Conservation (phyloP, 1,139 yeast genomes). For the Geotrichum klebahnii region DNA sequence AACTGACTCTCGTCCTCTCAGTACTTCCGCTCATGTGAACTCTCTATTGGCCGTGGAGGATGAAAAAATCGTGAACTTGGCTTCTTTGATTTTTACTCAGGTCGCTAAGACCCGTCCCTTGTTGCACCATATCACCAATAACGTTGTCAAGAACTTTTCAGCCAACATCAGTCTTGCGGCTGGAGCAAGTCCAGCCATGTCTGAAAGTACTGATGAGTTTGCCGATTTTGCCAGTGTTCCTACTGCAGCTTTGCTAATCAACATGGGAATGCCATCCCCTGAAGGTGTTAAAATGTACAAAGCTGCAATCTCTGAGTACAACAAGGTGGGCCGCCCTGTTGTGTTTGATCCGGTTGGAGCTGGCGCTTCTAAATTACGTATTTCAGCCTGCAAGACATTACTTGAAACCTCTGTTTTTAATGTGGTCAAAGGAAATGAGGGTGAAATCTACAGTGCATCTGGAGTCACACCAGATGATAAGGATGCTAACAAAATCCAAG, state of each 20-base stretch:
- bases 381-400: slow-evolving; percentile 46
- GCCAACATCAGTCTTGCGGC: slow-evolving; percentile 85
- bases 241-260: slow-evolving; percentile 54
- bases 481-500: slow-evolving; percentile 41
- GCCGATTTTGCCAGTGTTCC: slow-evolving; percentile 59
- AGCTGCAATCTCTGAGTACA: slow-evolving; percentile 58
- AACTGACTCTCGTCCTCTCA: too few species aligned
- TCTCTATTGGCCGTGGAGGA: background rate
- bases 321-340: slow-evolving; percentile 54
- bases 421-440: slow-evolving; percentile 81
- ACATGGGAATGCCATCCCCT: slow-evolving; percentile 69
- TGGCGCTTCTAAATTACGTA: slow-evolving; percentile 69
- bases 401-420: slow-evolving; percentile 57
- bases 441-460: slow-evolving; percentile 63
- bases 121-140: slow-evolving; percentile 84
- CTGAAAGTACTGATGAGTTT: slow-evolving; percentile 69
- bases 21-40: slow-evolving; percentile 5
- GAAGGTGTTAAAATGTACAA: slow-evolving; percentile 46
- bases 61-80: slow-evolving; percentile 21
- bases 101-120: slow-evolving; percentile 46
- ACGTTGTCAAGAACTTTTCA: slow-evolving; percentile 82
- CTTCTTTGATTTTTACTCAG: slow-evolving; percentile 16
- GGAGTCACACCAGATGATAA: slow-evolving; percentile 43
- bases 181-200: slow-evolving; percentile 90
- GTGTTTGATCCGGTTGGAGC: slow-evolving; percentile 91